Percentiles rank a stretch among this genome's conserved stretches.
Conservation (phyloP, 148 eudicot species). For the Vaccinium myrtillus region DNA sequence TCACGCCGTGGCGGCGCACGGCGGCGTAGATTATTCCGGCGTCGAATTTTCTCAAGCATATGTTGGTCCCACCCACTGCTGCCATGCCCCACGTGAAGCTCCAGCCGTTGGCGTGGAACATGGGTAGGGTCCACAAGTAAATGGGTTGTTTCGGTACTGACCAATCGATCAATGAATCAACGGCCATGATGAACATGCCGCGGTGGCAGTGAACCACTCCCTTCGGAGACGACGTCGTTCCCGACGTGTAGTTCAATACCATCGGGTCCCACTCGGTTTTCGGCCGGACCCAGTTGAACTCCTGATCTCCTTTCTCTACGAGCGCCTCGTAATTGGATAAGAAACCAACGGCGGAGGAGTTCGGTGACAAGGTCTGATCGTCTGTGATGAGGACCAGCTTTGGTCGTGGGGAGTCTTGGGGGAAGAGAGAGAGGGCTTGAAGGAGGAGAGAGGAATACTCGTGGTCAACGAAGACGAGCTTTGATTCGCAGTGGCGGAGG, state of each 20-base stretch:
- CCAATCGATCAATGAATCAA: constrained; percentile 54
- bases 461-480: constrained; percentile 35
- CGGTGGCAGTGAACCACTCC: constrained; percentile 58
- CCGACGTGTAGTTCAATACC: constrained; percentile 51
- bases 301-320: constrained; percentile 29
- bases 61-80: constrained; percentile 52
- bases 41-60: constrained; percentile 50
- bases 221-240: constrained; percentile 62
- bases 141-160: constrained; percentile 49
- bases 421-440: constrained; percentile 31
- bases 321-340: constrained; percentile 24
- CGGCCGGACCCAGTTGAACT: constrained; percentile 39
- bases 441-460: constrained; percentile 20
- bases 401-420: constrained; percentile 12
- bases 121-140: constrained; percentile 61
- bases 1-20: constrained; percentile 39
- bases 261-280: constrained; percentile 42
- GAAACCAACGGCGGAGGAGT: not conserved
- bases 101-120: constrained; percentile 74
- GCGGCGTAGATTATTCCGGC: constrained; percentile 32
- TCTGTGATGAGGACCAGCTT: constrained; percentile 25
- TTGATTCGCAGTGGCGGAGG: constrained; percentile 40
- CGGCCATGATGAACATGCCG: constrained; percentile 30
- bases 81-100: constrained; percentile 65
- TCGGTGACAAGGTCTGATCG: not conserved